Evolutionary conservation across 148 eudicot genomes (phyloP).

Genomic region (Dianthus caryophyllus): DNA sequence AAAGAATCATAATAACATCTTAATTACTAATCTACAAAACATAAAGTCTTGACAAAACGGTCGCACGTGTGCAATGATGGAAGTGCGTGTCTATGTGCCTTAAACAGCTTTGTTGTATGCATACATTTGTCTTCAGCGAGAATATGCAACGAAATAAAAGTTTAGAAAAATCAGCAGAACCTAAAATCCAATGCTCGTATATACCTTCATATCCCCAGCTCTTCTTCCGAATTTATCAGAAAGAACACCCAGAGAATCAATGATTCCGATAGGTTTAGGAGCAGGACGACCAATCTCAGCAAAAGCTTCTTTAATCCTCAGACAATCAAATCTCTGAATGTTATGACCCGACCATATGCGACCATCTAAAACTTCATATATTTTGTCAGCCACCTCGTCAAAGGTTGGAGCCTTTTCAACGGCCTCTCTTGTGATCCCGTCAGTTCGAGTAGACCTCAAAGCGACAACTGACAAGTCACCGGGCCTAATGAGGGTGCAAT

Average conservation of each 20-base stretch:
- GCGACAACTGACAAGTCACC: constrained; percentile 61
- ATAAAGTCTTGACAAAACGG: too few species aligned
- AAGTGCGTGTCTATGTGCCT: too few species aligned
- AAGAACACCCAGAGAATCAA: constrained; percentile 81
- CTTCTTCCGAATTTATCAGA: constrained; percentile 75
- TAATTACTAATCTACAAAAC: too few species aligned
- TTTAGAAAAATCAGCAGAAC: not conserved
- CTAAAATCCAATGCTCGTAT: not conserved
- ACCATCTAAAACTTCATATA: constrained; percentile 56
- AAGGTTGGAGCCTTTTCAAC: constrained; percentile 59
- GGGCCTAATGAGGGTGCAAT: constrained; percentile 68
- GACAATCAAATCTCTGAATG: constrained; percentile 75
- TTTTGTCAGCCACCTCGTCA: constrained; percentile 65
- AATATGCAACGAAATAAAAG: too few species aligned
- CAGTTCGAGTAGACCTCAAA: constrained; percentile 43
- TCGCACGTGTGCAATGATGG: too few species aligned
- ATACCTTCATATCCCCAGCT: constrained; percentile 97
- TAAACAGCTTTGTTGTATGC: too few species aligned
- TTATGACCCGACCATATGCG: constrained; percentile 97
- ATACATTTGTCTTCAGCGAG: too few species aligned
- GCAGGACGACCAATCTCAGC: constrained; percentile 55
- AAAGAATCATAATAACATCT: not conserved
- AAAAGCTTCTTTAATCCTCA: constrained; percentile 73
- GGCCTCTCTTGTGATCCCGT: constrained; percentile 59
- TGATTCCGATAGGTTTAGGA: constrained; percentile 64